Evolutionary conservation across 2,329 filamentous ascomycete genomes (phyloP), one percentile per base, ranked within the genome.

Genomic region (Diaporthe sp.): DNA sequence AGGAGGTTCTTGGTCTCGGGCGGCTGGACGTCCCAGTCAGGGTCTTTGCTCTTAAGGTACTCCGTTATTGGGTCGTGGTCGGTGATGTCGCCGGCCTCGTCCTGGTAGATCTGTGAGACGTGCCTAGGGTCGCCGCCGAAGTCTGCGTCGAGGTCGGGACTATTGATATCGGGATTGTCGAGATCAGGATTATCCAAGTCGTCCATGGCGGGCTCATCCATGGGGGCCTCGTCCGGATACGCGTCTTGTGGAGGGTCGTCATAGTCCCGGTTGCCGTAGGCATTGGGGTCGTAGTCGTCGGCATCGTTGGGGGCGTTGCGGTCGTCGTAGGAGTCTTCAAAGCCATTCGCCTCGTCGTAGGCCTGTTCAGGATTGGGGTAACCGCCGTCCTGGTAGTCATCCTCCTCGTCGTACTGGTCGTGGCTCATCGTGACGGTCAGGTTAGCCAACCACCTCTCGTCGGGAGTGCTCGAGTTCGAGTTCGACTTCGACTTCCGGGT

Each of bases 1-100:
- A 97, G 86, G 65, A 97, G 86, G 49, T 88, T 88, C 76, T 95
- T 86, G 34, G 92, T 91, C 53, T 87, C 87, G 76, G 87, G 88
- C 78, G 86, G 87, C 73, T 86, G 82, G 87, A 90, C 83, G 90
- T 93, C 86, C 90, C 90, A 83, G 92, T 93, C 86, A 88, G 91
- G 82, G 85, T 94, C 81, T 88, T 94, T 84, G 87, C 91, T 83
- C 81, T 90, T 90, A 75, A 89, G 83, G 67, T 87, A 82, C 76
- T 84, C 87, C 67, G 85, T 65, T 28, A 77, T 77, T 34, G 42
- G 71, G 57, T 74, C 73, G 22, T 67, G 76, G 57, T 75, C 76
- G 31, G 71, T 37, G 44, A 75, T 47, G 57, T 55, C 63, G 20
- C 73, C 61, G 28, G 73, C 65, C 28, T 76, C 76, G n/a, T 71